Conservation (phyloP, 495 filamentous ascomycete genomes). For the Xylaria scruposa region DNA sequence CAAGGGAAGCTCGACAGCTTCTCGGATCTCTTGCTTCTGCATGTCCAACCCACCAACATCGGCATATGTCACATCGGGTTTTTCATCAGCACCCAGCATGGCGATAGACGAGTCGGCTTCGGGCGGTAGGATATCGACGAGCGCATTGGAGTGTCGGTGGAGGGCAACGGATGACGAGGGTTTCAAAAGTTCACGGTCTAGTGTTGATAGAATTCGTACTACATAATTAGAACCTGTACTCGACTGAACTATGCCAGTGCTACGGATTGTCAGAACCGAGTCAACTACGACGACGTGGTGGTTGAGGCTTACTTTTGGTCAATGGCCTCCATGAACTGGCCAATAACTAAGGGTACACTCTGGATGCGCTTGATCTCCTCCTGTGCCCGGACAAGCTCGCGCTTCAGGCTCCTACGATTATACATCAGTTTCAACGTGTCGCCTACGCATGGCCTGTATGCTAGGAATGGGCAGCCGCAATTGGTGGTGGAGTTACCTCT, state of each 20-base stretch:
- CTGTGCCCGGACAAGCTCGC: conserved; percentile 95
- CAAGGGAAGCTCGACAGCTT: conserved; percentile 94
- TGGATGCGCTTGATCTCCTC: conserved; percentile 99
- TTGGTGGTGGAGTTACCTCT: conserved; percentile 64
- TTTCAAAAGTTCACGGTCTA: conserved; percentile 97
- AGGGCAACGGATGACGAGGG: conserved; percentile 96
- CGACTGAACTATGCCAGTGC: conserved; percentile 97
- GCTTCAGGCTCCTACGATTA: conserved; percentile 82
- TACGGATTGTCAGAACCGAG: conserved; percentile 42
- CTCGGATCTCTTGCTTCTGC: conserved; percentile 99
- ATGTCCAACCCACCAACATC: conserved; percentile 98
- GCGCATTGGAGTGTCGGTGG: conserved; percentile 96
- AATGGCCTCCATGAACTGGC: conserved; percentile 99
- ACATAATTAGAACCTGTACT: conserved; percentile 99
- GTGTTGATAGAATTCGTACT: conserved; percentile 95
- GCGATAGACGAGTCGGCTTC: conserved; percentile 98
- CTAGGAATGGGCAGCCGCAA: not conserved
- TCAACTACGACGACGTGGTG: not conserved
- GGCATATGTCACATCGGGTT: conserved; percentile 97
- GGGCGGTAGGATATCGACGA: conserved; percentile 96
- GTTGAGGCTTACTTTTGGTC: conserved; percentile 90
- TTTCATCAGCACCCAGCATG: conserved; percentile 95
- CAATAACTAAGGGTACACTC: conserved; percentile 96
- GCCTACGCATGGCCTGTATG: not conserved
- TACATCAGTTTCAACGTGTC: conserved; percentile 25